Base-by-base conservation (phyloP, 179 eudicot genomes). In the Amaranthus tricolor region DNA sequence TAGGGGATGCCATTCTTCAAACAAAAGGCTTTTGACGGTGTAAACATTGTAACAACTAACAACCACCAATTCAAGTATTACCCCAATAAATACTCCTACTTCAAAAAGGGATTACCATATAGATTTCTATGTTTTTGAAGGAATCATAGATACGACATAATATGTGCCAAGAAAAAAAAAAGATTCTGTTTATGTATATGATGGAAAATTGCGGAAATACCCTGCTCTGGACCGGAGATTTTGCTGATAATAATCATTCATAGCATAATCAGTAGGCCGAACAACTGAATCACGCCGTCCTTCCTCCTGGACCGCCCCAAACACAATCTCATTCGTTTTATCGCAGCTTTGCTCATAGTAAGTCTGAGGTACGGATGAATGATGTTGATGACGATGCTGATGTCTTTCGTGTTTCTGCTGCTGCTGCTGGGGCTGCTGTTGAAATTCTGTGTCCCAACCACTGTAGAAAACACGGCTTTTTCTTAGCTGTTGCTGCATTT, bases 281-380 rank as follows among this genome's bases (percentile, higher is more conserved):
- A 95, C 86, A 5, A 89, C 89, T 70, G 84, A 57, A 55, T 85
- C 85, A 19, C 67, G 77, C 73, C 69, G 79, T 52, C 79, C 87
- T 16, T 78, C 85, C 69, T 94, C 97, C 74, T 95, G 97, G 44
- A 93, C 92, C 9, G 99, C 99, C 59, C 99, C 99, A 62, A 95
- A 95, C 68, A 93, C 87, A 6, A 93, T 78, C 88, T 95, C 98
- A 5, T 85, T 84, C 43, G 97, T 87, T 48, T 77, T 75, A 76
- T 90, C 97, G 11, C 16, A 55, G 82, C 88, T 90, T 65, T 86
- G 96, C 82, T 95, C 97, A 45, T 90, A 95, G 80, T 83, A 95
- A 21, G 99, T 95, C 76, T 85, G 86, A 13, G 97, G 88, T 20
- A 64, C 63, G 3, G 95, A 84, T 1, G 92, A 88, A 73, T 76